Conservation (phyloP, 257 asterid genomes). For the Solanum sparsipilum region DNA sequence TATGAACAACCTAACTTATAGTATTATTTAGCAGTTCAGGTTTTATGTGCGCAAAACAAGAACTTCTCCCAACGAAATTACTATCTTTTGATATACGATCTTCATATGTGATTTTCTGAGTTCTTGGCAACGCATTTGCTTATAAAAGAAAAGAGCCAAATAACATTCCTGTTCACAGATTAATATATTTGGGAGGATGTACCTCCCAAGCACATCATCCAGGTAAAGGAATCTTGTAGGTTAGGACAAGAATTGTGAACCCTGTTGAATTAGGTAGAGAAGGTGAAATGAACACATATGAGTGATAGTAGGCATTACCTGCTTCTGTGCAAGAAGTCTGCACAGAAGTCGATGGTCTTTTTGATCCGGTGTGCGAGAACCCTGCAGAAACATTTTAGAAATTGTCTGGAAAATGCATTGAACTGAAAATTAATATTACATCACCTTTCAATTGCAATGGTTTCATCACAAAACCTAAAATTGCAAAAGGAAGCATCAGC, state of each 20-base stretch:
- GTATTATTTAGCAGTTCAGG: not conserved
- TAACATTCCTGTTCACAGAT: not conserved
- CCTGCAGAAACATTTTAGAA: constrained; percentile 44
- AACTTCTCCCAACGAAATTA: not conserved
- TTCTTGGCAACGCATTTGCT: not conserved
- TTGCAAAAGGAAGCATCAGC: constrained; percentile 87
- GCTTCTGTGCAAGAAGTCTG: constrained; percentile 31
- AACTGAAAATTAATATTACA: constrained; percentile 3
- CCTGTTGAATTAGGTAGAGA: not conserved
- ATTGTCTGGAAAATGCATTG: constrained; percentile 1
- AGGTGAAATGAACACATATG: not conserved
- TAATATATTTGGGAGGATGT: not conserved
- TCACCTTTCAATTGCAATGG: constrained; percentile 87
- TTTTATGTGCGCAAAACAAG: not conserved
- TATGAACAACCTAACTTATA: not conserved
- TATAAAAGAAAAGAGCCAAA: not conserved
- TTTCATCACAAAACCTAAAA: constrained; percentile 76
- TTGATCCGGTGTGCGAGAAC: constrained; percentile 44
- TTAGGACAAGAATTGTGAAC: not conserved
- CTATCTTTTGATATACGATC: not conserved
- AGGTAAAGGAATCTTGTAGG: not conserved
- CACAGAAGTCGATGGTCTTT: constrained; percentile 29
- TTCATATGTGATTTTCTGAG: not conserved
- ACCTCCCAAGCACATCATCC: not conserved
- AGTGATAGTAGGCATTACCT: constrained; percentile 29